Evolutionary conservation across 495 filamentous ascomycete genomes (phyloP).

Genomic region (Penicillium canariense): DNA sequence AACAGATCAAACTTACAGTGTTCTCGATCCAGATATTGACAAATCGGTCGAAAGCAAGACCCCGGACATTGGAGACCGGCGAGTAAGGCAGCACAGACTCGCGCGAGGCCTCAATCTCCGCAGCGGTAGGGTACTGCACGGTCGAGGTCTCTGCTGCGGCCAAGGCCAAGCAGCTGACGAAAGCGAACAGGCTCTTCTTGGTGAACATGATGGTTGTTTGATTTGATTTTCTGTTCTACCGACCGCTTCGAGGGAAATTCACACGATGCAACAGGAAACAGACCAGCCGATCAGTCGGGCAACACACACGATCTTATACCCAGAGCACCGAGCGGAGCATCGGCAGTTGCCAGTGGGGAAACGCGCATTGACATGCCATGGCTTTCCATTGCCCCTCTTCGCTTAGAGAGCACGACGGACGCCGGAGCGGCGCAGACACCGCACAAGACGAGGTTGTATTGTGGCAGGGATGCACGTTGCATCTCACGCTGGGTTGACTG

Average conservation of each 20-base stretch:
- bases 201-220: conserved; percentile 18
- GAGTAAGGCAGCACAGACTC: conserved; percentile 40
- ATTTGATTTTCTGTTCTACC: background rate
- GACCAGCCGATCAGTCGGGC: conserved; percentile 1
- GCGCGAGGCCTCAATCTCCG: conserved; percentile 33
- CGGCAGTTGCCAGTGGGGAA: background rate
- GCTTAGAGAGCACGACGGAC: background rate
- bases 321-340: background rate
- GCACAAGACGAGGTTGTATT: background rate
- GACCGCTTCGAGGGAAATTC: background rate
- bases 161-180: conserved; percentile 25
- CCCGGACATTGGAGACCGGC: conserved; percentile 58
- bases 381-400: background rate
- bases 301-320: conserved; percentile 17
- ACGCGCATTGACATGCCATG: background rate
- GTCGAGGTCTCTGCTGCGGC: conserved; percentile 31
- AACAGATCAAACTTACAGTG: conserved; percentile 50
- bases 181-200: conserved; percentile 22
- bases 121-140: conserved; percentile 27
- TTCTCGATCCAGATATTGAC: conserved; percentile 74
- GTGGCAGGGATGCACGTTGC: conserved; percentile 4
- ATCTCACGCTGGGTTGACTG: conserved; percentile 9
- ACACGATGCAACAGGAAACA: conserved; percentile 1
- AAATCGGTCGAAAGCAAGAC: conserved; percentile 65
- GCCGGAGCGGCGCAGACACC: background rate